Evolutionary conservation across 805 yeast genomes (phyloP).

Genomic region (Wickerhamomyces chambardii): DNA sequence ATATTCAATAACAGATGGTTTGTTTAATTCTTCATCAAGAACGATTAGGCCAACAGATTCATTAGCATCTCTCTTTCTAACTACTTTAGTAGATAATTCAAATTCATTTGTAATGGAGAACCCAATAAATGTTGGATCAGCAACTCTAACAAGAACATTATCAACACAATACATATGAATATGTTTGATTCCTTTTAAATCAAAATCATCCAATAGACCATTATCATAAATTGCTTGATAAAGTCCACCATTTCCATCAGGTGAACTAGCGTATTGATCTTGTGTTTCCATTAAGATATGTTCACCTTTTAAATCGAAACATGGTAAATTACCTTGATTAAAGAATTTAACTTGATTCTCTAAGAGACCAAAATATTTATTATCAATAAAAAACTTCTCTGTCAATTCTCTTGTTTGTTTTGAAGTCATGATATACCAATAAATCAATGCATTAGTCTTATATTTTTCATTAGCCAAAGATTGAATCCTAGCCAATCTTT

Average conservation of each 20-base stretch:
- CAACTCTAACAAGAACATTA: conserved; percentile 83
- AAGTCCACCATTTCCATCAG: conserved; percentile 98
- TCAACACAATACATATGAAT: conserved; percentile 97
- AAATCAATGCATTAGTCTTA: conserved; percentile 29
- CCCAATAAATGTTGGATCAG: conserved; percentile 84
- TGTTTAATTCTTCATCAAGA: conserved; percentile 36
- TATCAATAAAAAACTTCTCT: conserved; percentile 52
- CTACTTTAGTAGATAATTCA: conserved; percentile 87
- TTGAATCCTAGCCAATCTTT: conserved; percentile 62
- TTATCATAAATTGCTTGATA: conserved; percentile 72
- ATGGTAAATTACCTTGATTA: conserved; percentile 94
- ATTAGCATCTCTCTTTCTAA: conserved; percentile 77
- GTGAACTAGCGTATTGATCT: conserved; percentile 64
- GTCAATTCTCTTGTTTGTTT: conserved; percentile 76
- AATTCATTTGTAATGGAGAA: conserved; percentile 62
- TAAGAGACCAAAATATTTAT: conserved; percentile 66
- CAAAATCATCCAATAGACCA: conserved; percentile 61
- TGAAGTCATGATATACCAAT: conserved; percentile 95
- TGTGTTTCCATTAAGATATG: conserved; percentile 56
- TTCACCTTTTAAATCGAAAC: conserved; percentile 62
- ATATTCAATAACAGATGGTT: conserved; percentile 91
- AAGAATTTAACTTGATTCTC: conserved; percentile 61
- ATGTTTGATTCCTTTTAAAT: conserved; percentile 65
- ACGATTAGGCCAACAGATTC: conserved; percentile 95
- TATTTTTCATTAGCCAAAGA: conserved; percentile 32